Percentiles rank a stretch among this genome's conserved stretches.
Evolutionary conservation across 805 yeast species (phyloP).

Genomic region (Saccharomycopsis schoenii): DNA sequence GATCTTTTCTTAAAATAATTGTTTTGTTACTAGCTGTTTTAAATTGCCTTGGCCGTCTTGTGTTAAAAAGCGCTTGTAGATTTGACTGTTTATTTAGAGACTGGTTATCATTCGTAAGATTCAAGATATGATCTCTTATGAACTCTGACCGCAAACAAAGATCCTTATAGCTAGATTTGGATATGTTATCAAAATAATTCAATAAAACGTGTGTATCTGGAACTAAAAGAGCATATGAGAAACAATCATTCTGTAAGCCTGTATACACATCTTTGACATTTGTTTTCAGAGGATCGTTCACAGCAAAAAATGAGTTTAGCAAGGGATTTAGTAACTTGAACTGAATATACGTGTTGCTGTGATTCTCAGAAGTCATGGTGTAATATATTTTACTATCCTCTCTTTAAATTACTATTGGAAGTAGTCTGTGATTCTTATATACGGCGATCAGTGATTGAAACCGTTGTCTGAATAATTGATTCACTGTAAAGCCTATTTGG

Average conservation of each 20-base stretch:
- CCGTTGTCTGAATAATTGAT: background rate
- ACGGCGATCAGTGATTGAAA: too few species aligned
- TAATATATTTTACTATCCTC: too few species aligned
- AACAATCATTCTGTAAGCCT: constrained; percentile 8
- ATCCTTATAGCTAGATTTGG: constrained; percentile 7
- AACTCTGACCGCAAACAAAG: constrained; percentile 13
- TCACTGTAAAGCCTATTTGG: background rate
- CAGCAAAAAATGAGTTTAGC: constrained; percentile 11
- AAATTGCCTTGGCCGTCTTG: constrained; percentile 8
- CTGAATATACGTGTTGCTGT: constrained; percentile 3
- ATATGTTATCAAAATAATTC: constrained; percentile 6
- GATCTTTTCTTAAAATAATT: constrained; percentile 9
- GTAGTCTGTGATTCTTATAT: too few species aligned
- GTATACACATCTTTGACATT: constrained; percentile 13
- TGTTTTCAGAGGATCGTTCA: constrained; percentile 17
- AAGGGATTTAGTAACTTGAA: constrained; percentile 18
- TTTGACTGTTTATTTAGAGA: constrained; percentile 4
- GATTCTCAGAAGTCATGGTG: background rate
- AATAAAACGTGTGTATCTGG: constrained; percentile 12
- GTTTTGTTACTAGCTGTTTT: constrained; percentile 6
- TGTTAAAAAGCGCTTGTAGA: constrained; percentile 11
- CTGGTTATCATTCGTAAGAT: constrained; percentile 6
- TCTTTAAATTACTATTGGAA: too few species aligned
- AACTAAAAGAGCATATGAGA: constrained; percentile 15
- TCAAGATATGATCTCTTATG: constrained; percentile 15